These are phyloP conservation scores for Venturia nashicola DNA, from an alignment of 2,329 filamentous ascomycete species.

Conservation along the genomic window DNA sequence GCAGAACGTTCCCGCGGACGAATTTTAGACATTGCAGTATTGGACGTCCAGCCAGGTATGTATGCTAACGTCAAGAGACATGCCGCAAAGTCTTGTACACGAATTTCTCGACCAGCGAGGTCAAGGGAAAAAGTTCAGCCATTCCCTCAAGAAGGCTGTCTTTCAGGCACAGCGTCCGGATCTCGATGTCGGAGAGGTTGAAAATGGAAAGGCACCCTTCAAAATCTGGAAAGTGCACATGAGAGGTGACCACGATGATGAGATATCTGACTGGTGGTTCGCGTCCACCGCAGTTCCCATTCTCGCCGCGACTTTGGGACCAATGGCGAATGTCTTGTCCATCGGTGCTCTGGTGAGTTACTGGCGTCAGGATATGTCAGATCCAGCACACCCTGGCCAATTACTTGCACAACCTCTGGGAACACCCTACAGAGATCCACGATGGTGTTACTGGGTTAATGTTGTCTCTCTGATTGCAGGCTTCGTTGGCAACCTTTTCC, in stretches of 20 bases:
- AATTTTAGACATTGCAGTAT: neutral
- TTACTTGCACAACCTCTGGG: constrained; percentile 40
- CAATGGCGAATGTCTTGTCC: constrained; percentile 7
- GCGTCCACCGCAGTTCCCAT: constrained; percentile 7
- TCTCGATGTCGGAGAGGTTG: constrained; percentile 11
- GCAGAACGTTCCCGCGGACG: neutral
- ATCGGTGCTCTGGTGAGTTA: constrained; percentile 7
- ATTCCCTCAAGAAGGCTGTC: constrained; percentile 12
- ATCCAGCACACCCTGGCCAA: constrained; percentile 27
- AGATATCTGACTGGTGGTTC: constrained; percentile 11
- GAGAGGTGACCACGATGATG: constrained; percentile 12
- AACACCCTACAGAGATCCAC: constrained; percentile 16
- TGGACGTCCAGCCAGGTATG: neutral
- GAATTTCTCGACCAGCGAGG: constrained; percentile 11
- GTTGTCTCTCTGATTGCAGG: constrained; percentile 8
- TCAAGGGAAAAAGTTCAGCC: constrained; percentile 9
- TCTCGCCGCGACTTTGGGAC: constrained; percentile 6
- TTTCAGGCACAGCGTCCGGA: constrained; percentile 11
- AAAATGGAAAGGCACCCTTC: constrained; percentile 9
- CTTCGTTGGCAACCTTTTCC: constrained; percentile 8
- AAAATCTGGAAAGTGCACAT: constrained; percentile 13
- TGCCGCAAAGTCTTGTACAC: constrained; percentile 10
- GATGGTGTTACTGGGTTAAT: constrained; percentile 7
- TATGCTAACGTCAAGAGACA: neutral
- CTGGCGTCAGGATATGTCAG: constrained; percentile 12